Percentiles rank a stretch among this genome's conserved stretches.
These are phyloP conservation scores for Paspalum vaginatum DNA, from an alignment of 176 grass and related monocot species.

Conservation along the genomic window DNA sequence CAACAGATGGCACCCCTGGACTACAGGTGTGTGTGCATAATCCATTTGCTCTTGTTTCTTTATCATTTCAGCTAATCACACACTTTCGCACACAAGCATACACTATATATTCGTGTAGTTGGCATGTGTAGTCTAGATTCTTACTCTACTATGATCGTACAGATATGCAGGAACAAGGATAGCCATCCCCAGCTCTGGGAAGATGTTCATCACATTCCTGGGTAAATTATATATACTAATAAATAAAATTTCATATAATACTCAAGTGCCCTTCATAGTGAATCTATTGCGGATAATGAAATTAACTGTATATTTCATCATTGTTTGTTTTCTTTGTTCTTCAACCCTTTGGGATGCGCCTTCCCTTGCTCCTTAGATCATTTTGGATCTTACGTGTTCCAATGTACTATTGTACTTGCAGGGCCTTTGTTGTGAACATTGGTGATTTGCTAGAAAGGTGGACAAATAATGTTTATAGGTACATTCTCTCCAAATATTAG, in stretches of 20 bases:
- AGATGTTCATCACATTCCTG: constrained; percentile 65
- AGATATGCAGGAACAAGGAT: constrained; percentile 90
- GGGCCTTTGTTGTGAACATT: too few species aligned
- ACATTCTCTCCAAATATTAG: background rate
- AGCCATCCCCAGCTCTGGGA: constrained; percentile 66
- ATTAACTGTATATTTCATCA: background rate
- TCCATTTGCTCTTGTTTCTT: background rate
- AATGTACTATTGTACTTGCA: background rate
- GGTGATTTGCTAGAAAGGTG: too few species aligned
- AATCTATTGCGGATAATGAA: background rate
- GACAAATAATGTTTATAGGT: background rate
- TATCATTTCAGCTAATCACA: background rate
- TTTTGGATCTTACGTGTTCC: background rate
- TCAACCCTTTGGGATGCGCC: background rate
- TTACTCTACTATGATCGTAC: background rate
- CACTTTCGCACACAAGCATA: too few species aligned
- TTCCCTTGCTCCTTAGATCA: background rate
- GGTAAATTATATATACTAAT: constrained; percentile 39
- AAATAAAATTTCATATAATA: background rate
- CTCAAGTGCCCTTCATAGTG: background rate
- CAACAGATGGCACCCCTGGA: constrained; percentile 68
- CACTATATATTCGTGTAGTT: background rate
- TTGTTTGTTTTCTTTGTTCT: background rate
- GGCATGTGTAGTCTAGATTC: background rate
- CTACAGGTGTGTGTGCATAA: constrained; percentile 50